phyloP scores from a whole-genome alignment of 2,329 filamentous ascomycete genomes.

The Fusarium coicis region DNA sequence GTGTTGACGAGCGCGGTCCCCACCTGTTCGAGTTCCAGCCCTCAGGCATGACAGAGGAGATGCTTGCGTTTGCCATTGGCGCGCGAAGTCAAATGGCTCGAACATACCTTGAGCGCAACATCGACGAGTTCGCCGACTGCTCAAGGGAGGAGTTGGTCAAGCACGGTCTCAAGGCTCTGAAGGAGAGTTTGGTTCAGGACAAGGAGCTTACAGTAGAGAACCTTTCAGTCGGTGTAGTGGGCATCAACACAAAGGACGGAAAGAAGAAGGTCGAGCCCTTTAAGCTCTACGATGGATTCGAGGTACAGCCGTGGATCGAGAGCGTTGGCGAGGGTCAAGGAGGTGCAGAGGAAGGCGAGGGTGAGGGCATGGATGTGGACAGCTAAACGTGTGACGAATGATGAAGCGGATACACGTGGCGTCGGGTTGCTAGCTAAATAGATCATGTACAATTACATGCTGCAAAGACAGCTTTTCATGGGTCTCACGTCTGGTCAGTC shows the following conservation, averaged over 20 bases:
- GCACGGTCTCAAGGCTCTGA: conserved; percentile 90
- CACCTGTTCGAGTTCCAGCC: conserved; percentile 99
- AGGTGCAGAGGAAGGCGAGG: conserved; percentile 50
- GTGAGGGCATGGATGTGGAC: conserved; percentile 52
- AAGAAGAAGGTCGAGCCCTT: conserved; percentile 78
- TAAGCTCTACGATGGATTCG: conserved; percentile 89
- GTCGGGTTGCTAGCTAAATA: conserved; percentile 43
- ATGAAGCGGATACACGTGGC: conserved; percentile 33
- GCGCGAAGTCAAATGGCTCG: conserved; percentile 97
- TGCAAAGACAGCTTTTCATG: conserved; percentile 45
- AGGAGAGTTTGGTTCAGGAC: conserved; percentile 96
- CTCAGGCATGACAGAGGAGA: conserved; percentile 94
- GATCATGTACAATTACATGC: conserved; percentile 52
- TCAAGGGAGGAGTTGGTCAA: conserved; percentile 86
- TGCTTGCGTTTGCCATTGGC: conserved; percentile 95
- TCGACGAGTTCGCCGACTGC: conserved; percentile 82
- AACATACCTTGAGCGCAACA: conserved; percentile 93
- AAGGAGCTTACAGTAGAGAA: conserved; percentile 98
- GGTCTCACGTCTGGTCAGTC: conserved; percentile 32
- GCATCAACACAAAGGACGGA: conserved; percentile 61
- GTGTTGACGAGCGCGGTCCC: conserved; percentile 91
- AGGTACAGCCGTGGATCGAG: conserved; percentile 88
- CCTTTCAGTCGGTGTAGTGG: conserved; percentile 89
- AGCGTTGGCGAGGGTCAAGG: conserved; percentile 67
- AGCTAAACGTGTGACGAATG: conserved; percentile 42